phyloP scores from a whole-genome alignment of 805 yeast species.

The Tetrapisispora fleetii region DNA sequence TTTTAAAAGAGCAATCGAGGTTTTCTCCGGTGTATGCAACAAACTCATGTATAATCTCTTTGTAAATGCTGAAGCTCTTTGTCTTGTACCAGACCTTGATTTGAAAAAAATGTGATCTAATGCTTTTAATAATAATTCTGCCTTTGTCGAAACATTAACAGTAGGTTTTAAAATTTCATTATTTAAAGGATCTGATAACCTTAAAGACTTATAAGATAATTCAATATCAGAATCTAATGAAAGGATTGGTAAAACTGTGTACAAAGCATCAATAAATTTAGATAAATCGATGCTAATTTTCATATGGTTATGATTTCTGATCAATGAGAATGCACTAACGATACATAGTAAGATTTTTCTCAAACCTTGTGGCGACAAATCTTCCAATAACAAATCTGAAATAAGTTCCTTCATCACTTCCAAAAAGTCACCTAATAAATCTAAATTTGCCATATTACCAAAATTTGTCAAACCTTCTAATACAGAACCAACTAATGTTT shows the following conservation, averaged over 20 bases:
- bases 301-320: slow-evolving; percentile 61
- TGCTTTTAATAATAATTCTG: slow-evolving; percentile 70
- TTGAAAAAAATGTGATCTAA: slow-evolving; percentile 76
- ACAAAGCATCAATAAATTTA: slow-evolving; percentile 66
- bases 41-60: slow-evolving; percentile 63
- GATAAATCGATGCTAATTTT: slow-evolving; percentile 75
- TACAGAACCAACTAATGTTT: slow-evolving; percentile 70
- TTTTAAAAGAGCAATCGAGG: slow-evolving; percentile 66
- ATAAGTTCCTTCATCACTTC: slow-evolving; percentile 82
- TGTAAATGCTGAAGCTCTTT: slow-evolving; percentile 70
- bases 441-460: slow-evolving; percentile 89
- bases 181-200: slow-evolving; percentile 69
- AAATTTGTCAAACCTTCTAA: slow-evolving; percentile 84
- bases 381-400: slow-evolving; percentile 39
- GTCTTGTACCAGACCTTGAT: slow-evolving; percentile 54
- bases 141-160: slow-evolving; percentile 80
- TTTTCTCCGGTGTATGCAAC: slow-evolving; percentile 79
- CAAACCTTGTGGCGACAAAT: slow-evolving; percentile 39
- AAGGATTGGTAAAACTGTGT: slow-evolving; percentile 55
- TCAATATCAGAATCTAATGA: slow-evolving; percentile 78
- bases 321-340: slow-evolving; percentile 81
- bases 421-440: slow-evolving; percentile 82
- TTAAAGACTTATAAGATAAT: slow-evolving; percentile 68
- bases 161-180: slow-evolving; percentile 45
- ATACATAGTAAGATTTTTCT: slow-evolving; percentile 75